Base-by-base conservation (phyloP, 306 rosid genomes). In the Carpinus fangiana region DNA sequence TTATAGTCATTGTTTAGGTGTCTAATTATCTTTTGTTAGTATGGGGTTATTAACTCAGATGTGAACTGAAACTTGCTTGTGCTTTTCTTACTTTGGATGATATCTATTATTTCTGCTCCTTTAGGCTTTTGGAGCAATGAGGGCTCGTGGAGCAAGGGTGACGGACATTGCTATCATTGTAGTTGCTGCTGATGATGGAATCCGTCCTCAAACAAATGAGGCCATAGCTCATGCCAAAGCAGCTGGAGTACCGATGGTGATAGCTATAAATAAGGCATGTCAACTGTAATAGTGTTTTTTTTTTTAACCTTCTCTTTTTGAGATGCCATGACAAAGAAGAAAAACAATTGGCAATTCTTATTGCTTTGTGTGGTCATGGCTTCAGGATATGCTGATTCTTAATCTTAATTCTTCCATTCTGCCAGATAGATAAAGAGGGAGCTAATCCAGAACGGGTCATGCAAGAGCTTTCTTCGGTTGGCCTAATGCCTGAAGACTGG, bases 101-200 rank as follows among this genome's bases (percentile, higher is more conserved):
- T 86, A 80, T 86, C 62, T 76, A 67, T 70, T 84, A 67, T 74
- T 71, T 82, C 79, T 36, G 10, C 77, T 83, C 76, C 38, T 89
- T 84, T 84, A 95, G 99, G 99, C 99, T 55, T 95, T 95, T 87
- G 99, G 99, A 79, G 99, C 99, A 72, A 95, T 95, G 99, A 95
- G 99, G 89, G 99, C 99, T 76, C 98, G 99, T 75, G 99, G 99
- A 76, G 93, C 99, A 77, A 93, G 98, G 55, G 98, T 93, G 84
- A 95, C 99, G 53, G 99, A 95, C 81, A 93, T 95, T 81, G 98
- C 91, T 67, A 89, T 95, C 71, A 78, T 95, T 84, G 98, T 95
- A 53, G 99, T 95, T 71, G 99, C 99, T 79, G 99, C 98, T 61
- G 99, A 95, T 84, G 99, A 95, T 79, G 98, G 99, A 45, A 93